Evolutionary conservation across 2,329 filamentous ascomycete genomes (phyloP).

Genomic region (Elsinoe perseae): DNA sequence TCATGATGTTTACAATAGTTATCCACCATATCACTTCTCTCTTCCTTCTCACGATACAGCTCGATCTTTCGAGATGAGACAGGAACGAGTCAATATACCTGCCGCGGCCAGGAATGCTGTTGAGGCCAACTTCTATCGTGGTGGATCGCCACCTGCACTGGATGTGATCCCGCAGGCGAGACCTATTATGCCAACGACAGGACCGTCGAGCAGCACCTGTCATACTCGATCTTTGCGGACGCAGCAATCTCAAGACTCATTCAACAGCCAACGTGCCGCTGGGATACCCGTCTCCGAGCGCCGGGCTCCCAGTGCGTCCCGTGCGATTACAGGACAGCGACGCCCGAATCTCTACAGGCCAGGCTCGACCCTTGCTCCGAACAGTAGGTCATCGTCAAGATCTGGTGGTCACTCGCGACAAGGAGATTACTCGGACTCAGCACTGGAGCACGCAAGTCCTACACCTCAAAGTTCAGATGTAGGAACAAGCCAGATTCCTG

Average conservation of each 20-base stretch:
- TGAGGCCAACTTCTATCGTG: not conserved
- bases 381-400: not conserved
- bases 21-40: not conserved
- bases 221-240: not conserved
- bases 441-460: not conserved
- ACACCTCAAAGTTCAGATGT: not conserved
- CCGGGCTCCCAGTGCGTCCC: slow-evolving; percentile 2
- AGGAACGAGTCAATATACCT: not conserved
- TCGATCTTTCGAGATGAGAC: not conserved
- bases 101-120: not conserved
- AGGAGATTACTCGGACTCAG: not conserved
- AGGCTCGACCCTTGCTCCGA: not conserved
- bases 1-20: not conserved
- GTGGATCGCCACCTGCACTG: not conserved
- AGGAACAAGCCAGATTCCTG: not conserved
- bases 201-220: not conserved
- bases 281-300: slow-evolving; percentile 5
- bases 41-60: not conserved
- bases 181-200: not conserved
- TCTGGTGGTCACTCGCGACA: not conserved
- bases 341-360: not conserved
- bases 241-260: not conserved
- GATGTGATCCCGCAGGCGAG: not conserved
- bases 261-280: not conserved
- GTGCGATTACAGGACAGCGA: not conserved